Base-by-base conservation (phyloP, 805 yeast genomes). In the Wickerhamomyces canadensis region DNA sequence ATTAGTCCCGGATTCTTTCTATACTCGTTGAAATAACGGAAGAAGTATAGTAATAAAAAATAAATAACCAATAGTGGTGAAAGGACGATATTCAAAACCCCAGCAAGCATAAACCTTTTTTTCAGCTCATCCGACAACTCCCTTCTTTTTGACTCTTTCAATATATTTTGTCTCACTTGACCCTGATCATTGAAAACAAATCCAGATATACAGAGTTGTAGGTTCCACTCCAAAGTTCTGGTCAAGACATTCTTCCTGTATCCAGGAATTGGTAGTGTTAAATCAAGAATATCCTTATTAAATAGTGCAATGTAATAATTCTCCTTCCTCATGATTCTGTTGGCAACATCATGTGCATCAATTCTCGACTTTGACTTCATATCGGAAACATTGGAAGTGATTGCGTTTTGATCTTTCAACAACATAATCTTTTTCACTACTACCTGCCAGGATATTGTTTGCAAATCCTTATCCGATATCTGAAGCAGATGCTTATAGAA, bases 291-390 rank as follows among this genome's bases (percentile, higher is more conserved):
- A 41, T 84, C 77, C 48, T 80, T 84, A 60, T 87, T 89, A 51
- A 85, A 79, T 47, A 93, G 61, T 1, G 97, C 96, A 54, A 93
- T 87, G 70, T 88, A 71, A 58, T 89, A 93, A 55, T 93, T 93
- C 43, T 93, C 98, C 48, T 80, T 85, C 42, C 99, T 69, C 98
- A 93, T 89, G 39, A 93, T 84, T 41, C 98, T 68, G 55, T 93
- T 94, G 12, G 97, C 98, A 35, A 93, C 85, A 51, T 83, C 93
- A 58, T 89, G 96, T 4, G 98, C 95, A 52, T 85, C 91, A 36
- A 93, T 69, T 45, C 89, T 68, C 35, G 78, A 75, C 51, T 83
- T 84, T 1, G 88, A 78, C 42, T 75, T 80, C 41, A 78, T 67
- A 53, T 83, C 89, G 2, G 65, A 58, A 14, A 58, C 69, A 42